Evolutionary conservation across 2,329 filamentous ascomycete genomes (phyloP), one percentile per base, ranked within the genome.

Genomic region (Colletotrichum spaethianum): DNA sequence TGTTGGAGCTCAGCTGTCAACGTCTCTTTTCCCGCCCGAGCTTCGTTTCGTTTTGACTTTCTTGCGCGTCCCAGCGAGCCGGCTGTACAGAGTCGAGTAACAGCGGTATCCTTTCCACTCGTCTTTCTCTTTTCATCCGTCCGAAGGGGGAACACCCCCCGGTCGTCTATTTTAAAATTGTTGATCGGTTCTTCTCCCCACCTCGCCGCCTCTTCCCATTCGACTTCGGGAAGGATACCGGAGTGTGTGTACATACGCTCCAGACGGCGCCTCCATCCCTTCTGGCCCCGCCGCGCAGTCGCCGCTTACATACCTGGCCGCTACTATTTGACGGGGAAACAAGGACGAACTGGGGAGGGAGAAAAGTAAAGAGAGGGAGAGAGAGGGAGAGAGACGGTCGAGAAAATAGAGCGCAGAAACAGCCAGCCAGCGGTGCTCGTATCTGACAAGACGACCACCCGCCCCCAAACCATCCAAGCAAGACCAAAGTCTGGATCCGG

Each of bases 251-350:
- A 31, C 50, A 14, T 31, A 20, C 8, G 44, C 20, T 11, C 55
- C 33, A 18, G 55, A 14, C 28, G 33, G 53, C 52, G 33, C 28
- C 33, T 38, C n/a, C 33, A n/a, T n/a, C 53, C 26, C 38, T 8
- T 44, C 23, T n/a, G n/a, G n/a, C n/a, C 18, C 20, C 12, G 9
- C 44, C 42, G 26, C 50, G 33, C 33, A 36, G 11, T 11, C 33
- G 33, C 33, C 33, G 33, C 65, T 63, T 65, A 52, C 40, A 65
- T 50, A 65, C 40, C 57, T 40, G 66, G 38, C 50, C 20, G 40
- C 28, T 40, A 23, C 66, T 64, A 69, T 62, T 57, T 40, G 50
- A n/a, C 28, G 44, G 42, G 42, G 5, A 44, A 44, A 6, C 18
- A 18, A n/a, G 42, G 42, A 44, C 42, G 42, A 44, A 44, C 42